phyloP scores from a whole-genome alignment of 2,329 filamentous ascomycete genomes.

The Sporothrix dimorphospora region DNA sequence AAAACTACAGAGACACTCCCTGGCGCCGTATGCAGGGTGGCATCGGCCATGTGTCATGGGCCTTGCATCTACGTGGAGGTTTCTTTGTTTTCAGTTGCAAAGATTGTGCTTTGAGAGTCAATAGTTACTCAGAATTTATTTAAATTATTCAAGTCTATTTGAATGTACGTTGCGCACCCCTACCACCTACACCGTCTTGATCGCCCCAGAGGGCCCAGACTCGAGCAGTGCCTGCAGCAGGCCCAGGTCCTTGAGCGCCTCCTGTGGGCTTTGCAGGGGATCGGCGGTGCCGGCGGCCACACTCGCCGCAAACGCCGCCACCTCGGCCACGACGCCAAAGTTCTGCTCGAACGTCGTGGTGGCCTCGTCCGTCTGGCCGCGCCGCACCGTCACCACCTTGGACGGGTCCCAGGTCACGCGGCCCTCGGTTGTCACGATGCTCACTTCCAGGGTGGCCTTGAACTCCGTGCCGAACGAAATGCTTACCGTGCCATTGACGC shows the following conservation, averaged over 20 bases:
- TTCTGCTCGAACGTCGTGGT: constrained; percentile 9
- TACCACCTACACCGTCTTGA: neutral
- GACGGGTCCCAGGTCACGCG: constrained; percentile 36
- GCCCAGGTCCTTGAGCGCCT: constrained; percentile 40
- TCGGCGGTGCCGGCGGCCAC: constrained; percentile 36
- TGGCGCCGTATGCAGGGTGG: no score
- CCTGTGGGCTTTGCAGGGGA: constrained; percentile 37
- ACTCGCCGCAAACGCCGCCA: constrained; percentile 38
- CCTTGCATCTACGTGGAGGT: neutral
- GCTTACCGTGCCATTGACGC: constrained; percentile 36
- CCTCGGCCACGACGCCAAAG: constrained; percentile 39
- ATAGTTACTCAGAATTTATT: no score
- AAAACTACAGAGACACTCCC: neutral
- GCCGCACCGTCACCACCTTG: constrained; percentile 33
- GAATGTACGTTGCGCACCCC: neutral
- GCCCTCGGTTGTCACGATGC: constrained; percentile 39
- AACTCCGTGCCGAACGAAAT: constrained; percentile 42
- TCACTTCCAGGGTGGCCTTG: constrained; percentile 35
- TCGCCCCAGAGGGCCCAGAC: constrained; percentile 36
- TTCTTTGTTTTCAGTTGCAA: neutral
- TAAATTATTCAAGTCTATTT: neutral
- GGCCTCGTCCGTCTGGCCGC: constrained; percentile 12
- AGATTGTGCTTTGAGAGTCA: neutral
- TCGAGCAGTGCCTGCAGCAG: constrained; percentile 40
- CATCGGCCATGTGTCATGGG: neutral